Percentiles rank a stretch among this genome's conserved stretches.
These are phyloP conservation scores for Physcomitrellopsis africana DNA, from an alignment of 225 moss, liverwort and hornwort genomes.

Conservation along the genomic window DNA sequence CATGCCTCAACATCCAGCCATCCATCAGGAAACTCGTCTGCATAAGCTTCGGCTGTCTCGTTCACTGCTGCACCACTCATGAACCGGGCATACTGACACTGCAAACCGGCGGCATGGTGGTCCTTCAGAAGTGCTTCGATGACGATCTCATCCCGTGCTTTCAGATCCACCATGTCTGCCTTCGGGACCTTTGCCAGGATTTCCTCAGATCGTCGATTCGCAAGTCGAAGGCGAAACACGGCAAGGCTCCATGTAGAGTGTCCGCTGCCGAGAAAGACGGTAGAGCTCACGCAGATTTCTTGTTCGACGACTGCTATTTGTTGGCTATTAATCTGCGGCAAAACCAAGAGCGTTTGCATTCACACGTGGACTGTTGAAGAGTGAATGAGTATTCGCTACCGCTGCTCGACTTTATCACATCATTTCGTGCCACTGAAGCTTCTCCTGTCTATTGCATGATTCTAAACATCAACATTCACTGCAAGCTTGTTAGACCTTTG, in stretches of 20 bases:
- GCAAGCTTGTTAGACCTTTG: background rate
- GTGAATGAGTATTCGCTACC: too few relatives aligned
- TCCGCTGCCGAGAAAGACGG: constrained; percentile 52
- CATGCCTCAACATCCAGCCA: constrained; percentile 35
- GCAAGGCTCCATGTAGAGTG: constrained; percentile 58
- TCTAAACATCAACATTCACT: background rate
- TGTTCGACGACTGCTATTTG: constrained; percentile 61
- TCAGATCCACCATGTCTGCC: background rate
- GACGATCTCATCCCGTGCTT: constrained; percentile 18
- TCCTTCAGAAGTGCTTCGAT: constrained; percentile 15
- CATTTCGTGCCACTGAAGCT: background rate
- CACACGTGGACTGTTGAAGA: background rate
- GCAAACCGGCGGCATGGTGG: constrained; percentile 26
- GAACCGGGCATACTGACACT: constrained; percentile 12
- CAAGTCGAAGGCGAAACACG: constrained; percentile 31
- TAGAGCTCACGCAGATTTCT: constrained; percentile 23
- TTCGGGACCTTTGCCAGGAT: background rate
- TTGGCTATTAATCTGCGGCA: constrained; percentile 40
- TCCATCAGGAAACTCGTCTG: constrained; percentile 33
- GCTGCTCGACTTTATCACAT: background rate
- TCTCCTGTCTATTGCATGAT: background rate
- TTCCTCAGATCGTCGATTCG: constrained; percentile 2
- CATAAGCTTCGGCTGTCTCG: constrained; percentile 25
- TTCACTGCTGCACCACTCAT: constrained; percentile 19
- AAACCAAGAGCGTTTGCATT: background rate